phyloP scores from a whole-genome alignment of 2,329 filamentous ascomycete species.

The Verticillium zaregamsianum region DNA sequence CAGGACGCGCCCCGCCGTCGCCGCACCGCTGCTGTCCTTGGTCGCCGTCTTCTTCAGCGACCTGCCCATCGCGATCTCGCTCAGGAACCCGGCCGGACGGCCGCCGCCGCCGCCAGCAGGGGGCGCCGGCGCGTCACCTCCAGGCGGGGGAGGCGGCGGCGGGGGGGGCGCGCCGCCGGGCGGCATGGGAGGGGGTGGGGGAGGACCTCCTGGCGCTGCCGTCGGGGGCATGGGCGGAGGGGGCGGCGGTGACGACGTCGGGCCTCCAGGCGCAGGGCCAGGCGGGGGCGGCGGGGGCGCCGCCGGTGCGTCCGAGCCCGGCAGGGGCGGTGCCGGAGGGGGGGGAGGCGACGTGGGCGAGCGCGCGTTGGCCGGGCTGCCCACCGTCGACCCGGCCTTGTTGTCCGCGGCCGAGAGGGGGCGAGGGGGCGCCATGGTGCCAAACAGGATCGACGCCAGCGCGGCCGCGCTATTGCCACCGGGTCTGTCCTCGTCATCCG shows the following conservation, averaged over 20 bases:
- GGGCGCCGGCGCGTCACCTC: conserved; percentile 33
- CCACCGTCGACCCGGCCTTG: conserved; percentile 44
- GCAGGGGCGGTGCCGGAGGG: conserved; percentile 20
- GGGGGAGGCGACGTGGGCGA: conserved; percentile 26
- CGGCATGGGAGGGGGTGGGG: conserved; percentile 25
- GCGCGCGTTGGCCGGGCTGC: conserved; percentile 35
- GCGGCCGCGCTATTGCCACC: conserved; percentile 84
- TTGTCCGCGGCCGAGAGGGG: conserved; percentile 80
- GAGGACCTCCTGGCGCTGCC: conserved; percentile 24
- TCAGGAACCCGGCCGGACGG: conserved; percentile 63
- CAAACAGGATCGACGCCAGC: conserved; percentile 90
- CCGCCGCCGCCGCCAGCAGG: conserved; percentile 33
- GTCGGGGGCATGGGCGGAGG: conserved; percentile 26
- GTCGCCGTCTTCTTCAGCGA: conserved; percentile 83
- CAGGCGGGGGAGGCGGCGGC: conserved; percentile 39
- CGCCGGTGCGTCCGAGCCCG: conserved; percentile 21
- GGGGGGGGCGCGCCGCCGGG: conserved; percentile 29
- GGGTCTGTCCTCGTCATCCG: conserved; percentile 72
- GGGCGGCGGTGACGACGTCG: conserved; percentile 21
- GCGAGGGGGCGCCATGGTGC: conserved; percentile 91
- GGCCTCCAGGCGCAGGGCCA: conserved; percentile 1
- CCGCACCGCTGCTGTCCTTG: conserved; percentile 73
- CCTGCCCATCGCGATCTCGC: conserved; percentile 78
- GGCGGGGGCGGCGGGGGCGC: conserved; percentile 16
- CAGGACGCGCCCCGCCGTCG: conserved; percentile 73